These are phyloP conservation scores for Neurospora intermedia DNA, from an alignment of 495 filamentous ascomycete genomes.

Conservation along the genomic window DNA sequence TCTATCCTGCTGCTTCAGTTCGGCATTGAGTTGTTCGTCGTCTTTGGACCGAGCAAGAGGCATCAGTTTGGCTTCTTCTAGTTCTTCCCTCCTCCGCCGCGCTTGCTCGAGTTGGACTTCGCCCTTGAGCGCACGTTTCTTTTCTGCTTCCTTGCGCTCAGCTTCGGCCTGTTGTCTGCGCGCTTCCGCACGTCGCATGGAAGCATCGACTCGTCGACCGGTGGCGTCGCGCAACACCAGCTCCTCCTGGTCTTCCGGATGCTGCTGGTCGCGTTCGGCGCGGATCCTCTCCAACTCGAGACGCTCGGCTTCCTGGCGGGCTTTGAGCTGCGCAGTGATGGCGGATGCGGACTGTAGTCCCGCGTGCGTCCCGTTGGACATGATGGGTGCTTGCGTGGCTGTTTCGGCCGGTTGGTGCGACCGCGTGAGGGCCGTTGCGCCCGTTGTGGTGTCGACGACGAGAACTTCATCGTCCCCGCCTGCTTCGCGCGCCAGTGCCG, in stretches of 20 bases:
- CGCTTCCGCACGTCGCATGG: conserved; percentile 80
- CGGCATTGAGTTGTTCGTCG: conserved; percentile 73
- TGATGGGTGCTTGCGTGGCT: conserved; percentile 27
- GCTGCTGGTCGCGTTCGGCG: conserved; percentile 12
- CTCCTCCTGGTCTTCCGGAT: conserved; percentile 43
- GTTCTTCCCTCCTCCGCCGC: conserved; percentile 13
- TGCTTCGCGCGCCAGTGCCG: conserved; percentile 31
- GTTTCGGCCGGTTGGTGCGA: background rate
- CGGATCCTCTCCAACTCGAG: conserved; percentile 31
- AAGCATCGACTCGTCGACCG: conserved; percentile 80
- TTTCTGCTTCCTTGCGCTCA: conserved; percentile 47
- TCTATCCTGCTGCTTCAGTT: conserved; percentile 59
- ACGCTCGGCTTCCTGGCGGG: conserved; percentile 37
- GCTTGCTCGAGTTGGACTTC: conserved; percentile 57
- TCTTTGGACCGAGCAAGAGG: conserved; percentile 67
- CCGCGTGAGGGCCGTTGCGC: too few species aligned
- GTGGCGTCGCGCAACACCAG: conserved; percentile 91
- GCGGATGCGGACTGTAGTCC: conserved; percentile 76
- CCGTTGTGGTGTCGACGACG: background rate
- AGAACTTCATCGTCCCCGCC: conserved; percentile 30
- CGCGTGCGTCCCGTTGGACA: conserved; percentile 77
- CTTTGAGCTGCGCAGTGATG: conserved; percentile 62
- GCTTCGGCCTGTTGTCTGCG: conserved; percentile 63
- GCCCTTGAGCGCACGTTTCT: conserved; percentile 58
- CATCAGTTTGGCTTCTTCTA: conserved; percentile 73